Percentiles rank a stretch among this genome's conserved stretches.
Conservation (phyloP, 768 basidiomycete genomes). For the Sporobolomyces pararoseus region DNA sequence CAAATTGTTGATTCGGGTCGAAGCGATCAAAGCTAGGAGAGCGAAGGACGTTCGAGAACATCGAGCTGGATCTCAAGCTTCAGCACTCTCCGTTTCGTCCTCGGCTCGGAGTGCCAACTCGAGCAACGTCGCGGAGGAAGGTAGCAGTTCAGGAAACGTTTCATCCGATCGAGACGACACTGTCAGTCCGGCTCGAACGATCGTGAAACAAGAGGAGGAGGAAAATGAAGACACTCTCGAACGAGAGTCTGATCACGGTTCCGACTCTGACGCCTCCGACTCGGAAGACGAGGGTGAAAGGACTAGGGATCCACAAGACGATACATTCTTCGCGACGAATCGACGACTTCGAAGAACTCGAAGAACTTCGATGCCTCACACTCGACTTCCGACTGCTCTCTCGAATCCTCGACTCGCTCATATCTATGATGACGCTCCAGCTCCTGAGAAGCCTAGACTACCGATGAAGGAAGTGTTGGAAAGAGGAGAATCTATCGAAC, state of each 20-base stretch:
- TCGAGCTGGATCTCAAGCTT: slow-evolving; percentile 1
- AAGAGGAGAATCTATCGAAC: not conserved
- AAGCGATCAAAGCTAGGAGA: slow-evolving; percentile 60
- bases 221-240: not conserved
- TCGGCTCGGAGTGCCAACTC: not conserved
- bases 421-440: slow-evolving; percentile 32
- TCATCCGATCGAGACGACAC: too few relatives aligned
- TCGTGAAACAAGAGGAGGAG: not conserved
- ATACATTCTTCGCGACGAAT: slow-evolving; percentile 33
- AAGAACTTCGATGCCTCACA: slow-evolving; percentile 20
- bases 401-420: slow-evolving; percentile 34
- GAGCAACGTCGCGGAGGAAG: not conserved
- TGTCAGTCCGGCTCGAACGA: not conserved
- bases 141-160: too few relatives aligned
- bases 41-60: slow-evolving; percentile 22
- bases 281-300: slow-evolving; percentile 6
- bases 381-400: slow-evolving; percentile 30
- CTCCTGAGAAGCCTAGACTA: slow-evolving; percentile 29
- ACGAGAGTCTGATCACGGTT: not conserved
- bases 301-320: slow-evolving; percentile 9
- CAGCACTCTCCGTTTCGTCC: slow-evolving; percentile 4
- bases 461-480: slow-evolving; percentile 14
- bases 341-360: not conserved
- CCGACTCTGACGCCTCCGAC: not conserved
- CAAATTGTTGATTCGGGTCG: slow-evolving; percentile 56